Conservation (phyloP, 2,329 filamentous ascomycete species). For the Exophiala lecanii-corni region DNA sequence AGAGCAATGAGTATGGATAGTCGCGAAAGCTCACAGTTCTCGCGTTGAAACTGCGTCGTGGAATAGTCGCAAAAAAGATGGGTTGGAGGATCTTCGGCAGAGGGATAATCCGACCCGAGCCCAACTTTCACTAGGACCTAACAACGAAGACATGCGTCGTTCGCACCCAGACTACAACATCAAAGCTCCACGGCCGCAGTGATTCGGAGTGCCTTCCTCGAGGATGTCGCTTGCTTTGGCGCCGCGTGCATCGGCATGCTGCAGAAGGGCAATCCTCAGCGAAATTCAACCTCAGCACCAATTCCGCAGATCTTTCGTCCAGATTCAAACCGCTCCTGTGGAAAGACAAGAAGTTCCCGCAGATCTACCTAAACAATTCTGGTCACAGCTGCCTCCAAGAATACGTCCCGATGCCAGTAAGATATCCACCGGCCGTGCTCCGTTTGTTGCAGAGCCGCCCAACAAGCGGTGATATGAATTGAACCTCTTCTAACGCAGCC, state of each 20-base stretch:
- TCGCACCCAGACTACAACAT: too few species aligned
- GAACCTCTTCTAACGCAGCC: too few species aligned
- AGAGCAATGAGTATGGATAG: too few species aligned
- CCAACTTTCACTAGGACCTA: too few species aligned
- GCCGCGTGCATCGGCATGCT: constrained; percentile 62
- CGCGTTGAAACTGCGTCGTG: too few species aligned
- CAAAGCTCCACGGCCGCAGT: too few species aligned
- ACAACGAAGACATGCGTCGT: too few species aligned
- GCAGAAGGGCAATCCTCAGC: constrained; percentile 62
- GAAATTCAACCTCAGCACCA: constrained; percentile 51
- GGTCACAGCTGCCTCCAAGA: constrained; percentile 39
- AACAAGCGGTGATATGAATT: background rate
- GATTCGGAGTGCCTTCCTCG: too few species aligned
- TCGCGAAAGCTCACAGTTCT: too few species aligned
- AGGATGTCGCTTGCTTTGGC: constrained; percentile 57
- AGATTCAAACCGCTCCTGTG: constrained; percentile 43
- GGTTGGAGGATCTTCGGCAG: too few species aligned
- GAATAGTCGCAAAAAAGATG: too few species aligned
- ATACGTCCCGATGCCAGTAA: constrained; percentile 37
- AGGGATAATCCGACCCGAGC: too few species aligned
- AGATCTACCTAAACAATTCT: constrained; percentile 39
- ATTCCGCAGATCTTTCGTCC: constrained; percentile 46
- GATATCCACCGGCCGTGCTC: background rate
- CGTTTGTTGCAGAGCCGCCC: background rate
- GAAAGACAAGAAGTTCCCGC: constrained; percentile 37